Evolutionary conservation across 164 flowering plant species (phyloP).

Genomic region (Magnolia sinica): DNA sequence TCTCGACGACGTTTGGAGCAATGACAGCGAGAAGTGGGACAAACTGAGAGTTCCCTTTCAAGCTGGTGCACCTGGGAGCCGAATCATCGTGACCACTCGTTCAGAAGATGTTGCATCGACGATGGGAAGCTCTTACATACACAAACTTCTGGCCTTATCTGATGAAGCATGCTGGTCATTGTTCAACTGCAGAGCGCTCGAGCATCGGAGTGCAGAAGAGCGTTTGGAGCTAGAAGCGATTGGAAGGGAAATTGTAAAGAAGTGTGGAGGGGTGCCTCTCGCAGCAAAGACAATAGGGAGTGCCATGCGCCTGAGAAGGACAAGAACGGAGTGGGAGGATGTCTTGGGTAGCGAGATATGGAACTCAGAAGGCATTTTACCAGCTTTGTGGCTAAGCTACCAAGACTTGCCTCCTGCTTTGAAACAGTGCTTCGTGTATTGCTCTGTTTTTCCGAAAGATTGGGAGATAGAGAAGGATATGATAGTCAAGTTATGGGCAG

Average conservation of each 20-base stretch:
- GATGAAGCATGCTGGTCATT: constrained; percentile 2
- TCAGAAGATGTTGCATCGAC: background rate
- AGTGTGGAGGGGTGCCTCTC: constrained; percentile 5
- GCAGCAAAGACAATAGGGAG: background rate
- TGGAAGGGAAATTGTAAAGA: constrained; percentile 6
- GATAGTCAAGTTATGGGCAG: constrained; percentile 14
- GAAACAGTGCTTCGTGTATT: constrained; percentile 14
- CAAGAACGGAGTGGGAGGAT: background rate
- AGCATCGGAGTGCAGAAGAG: background rate
- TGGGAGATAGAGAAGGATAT: background rate
- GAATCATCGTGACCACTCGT: constrained; percentile 11
- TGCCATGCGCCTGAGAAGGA: background rate
- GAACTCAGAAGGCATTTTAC: background rate
- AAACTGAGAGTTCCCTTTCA: background rate
- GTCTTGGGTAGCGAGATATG: background rate
- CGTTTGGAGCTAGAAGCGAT: background rate
- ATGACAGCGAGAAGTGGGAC: background rate
- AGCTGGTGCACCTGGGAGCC: constrained; percentile 2
- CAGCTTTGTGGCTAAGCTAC: constrained; percentile 2
- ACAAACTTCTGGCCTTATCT: background rate
- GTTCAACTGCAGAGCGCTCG: background rate
- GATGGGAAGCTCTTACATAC: background rate
- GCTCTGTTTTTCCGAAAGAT: constrained; percentile 13
- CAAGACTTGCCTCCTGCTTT: background rate
- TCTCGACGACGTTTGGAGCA: background rate